These are phyloP conservation scores for Prototheca stagnorum DNA, from an alignment of 163 green algal genomes.

Conservation along the genomic window DNA sequence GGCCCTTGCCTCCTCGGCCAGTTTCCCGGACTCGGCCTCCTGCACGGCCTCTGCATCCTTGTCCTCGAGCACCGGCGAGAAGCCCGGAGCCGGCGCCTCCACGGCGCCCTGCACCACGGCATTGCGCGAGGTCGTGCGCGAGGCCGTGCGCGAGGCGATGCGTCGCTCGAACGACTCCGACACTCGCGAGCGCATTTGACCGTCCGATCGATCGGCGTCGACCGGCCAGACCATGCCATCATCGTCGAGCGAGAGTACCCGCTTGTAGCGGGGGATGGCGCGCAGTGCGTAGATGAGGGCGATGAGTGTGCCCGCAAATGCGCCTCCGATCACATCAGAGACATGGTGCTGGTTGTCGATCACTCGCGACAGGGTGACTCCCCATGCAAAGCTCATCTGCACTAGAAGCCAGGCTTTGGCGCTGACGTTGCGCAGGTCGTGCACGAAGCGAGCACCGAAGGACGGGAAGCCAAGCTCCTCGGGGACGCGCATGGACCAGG, in stretches of 20 bases:
- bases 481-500: slow-evolving; percentile 13
- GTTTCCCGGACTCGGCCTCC: too few species aligned
- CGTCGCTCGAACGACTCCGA: too few species aligned
- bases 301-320: slow-evolving; percentile 17
- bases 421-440: slow-evolving; percentile 16
- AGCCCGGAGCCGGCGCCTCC: too few species aligned
- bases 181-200: too few species aligned
- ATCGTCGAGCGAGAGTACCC: slow-evolving; percentile 13
- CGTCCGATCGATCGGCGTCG: too few species aligned
- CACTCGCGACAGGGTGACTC: slow-evolving; percentile 10
- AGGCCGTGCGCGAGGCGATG: too few species aligned
- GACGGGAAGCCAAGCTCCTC: not conserved
- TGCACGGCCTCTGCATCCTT: too few species aligned
- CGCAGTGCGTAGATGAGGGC: slow-evolving; percentile 23
- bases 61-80: too few species aligned
- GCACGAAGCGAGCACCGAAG: slow-evolving; percentile 8
- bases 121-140: too few species aligned
- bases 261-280: slow-evolving; percentile 19
- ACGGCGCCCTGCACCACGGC: too few species aligned
- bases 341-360: slow-evolving; percentile 31
- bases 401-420: slow-evolving; percentile 19
- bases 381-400: slow-evolving; percentile 4
- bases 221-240: too few species aligned
- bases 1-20: too few species aligned
- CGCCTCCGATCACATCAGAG: slow-evolving; percentile 24